Conservation (phyloP, 1,284 basidiomycete genomes). For the Gymnopus androsaceus region DNA sequence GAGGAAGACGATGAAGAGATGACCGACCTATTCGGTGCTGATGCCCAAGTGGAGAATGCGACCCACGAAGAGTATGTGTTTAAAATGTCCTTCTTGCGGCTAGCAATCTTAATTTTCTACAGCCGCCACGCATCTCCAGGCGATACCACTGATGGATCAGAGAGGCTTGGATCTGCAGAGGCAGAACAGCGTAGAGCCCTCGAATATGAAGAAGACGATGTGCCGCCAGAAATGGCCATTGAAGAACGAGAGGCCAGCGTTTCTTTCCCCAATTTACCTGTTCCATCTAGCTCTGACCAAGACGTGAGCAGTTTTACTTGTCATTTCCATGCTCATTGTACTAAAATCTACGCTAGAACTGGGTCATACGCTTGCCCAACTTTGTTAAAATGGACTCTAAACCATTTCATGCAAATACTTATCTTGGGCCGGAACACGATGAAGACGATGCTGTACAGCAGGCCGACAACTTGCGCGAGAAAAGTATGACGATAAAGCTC, state of each 20-base stretch:
- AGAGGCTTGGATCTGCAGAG: slow-evolving; percentile 63
- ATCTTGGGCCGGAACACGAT: slow-evolving; percentile 78
- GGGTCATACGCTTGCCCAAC: slow-evolving; percentile 83
- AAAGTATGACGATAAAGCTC: slow-evolving; percentile 78
- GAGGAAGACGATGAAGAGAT: slow-evolving; percentile 62
- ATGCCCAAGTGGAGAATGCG: slow-evolving; percentile 44
- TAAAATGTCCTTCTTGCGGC: neutral
- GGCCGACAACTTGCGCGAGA: slow-evolving; percentile 62
- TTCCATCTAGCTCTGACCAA: slow-evolving; percentile 70
- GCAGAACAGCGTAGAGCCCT: slow-evolving; percentile 66
- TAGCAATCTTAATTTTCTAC: neutral
- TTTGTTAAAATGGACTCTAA: slow-evolving; percentile 82
- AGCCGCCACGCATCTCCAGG: slow-evolving; percentile 7
- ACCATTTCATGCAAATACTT: slow-evolving; percentile 80
- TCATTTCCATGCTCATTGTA: slow-evolving; percentile 6
- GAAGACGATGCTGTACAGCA: slow-evolving; percentile 60
- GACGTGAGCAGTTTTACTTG: slow-evolving; percentile 49
- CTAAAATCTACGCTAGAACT: slow-evolving; percentile 52
- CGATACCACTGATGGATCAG: slow-evolving; percentile 36
- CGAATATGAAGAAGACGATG: slow-evolving; percentile 83
- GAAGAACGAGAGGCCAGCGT: slow-evolving; percentile 71
- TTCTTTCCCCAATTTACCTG: slow-evolving; percentile 75
- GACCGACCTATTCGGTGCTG: slow-evolving; percentile 79
- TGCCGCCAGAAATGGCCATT: slow-evolving; percentile 52
- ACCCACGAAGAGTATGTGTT: slow-evolving; percentile 33